Evolutionary conservation across 345 rosid genomes (phyloP).

Genomic region (Physaria fendleri): DNA sequence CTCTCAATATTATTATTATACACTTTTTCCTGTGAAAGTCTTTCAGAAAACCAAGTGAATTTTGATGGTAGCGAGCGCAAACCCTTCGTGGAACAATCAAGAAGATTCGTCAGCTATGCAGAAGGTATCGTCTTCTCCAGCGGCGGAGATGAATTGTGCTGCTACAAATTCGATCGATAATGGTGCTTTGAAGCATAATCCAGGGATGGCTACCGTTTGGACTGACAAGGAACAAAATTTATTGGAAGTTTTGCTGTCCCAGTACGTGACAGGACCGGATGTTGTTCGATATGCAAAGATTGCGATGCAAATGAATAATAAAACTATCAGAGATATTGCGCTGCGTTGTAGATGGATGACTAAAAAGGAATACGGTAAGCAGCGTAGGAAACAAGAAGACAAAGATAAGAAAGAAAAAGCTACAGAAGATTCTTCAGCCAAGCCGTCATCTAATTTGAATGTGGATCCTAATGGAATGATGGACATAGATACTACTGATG

Average conservation of each 20-base stretch:
- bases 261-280: too few relatives aligned
- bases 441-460: constrained; percentile 55
- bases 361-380: constrained; percentile 74
- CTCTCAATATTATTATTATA: too few relatives aligned
- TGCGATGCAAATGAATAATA: too few relatives aligned
- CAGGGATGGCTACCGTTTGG: constrained; percentile 67
- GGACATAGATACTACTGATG: constrained; percentile 52
- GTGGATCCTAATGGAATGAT: constrained; percentile 57
- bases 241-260: constrained; percentile 59
- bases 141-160: constrained; percentile 34
- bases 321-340: constrained; percentile 79
- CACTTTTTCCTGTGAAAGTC: too few relatives aligned
- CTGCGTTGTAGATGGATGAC: constrained; percentile 79
- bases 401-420: constrained; percentile 81
- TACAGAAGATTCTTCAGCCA: constrained; percentile 56
- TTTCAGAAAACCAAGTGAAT: too few relatives aligned
- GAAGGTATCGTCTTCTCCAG: constrained; percentile 30
- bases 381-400: constrained; percentile 75
- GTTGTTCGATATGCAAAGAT: too few relatives aligned
- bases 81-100: constrained; percentile 46
- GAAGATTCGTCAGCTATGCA: constrained; percentile 41
- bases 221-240: constrained; percentile 58
- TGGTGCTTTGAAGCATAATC: constrained; percentile 54
- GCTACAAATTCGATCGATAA: constrained; percentile 41
- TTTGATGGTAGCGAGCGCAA: constrained; percentile 66